A percentile compares a stretch with the other conserved stretches of the same genome.
Conservation (phyloP, 768 basidiomycete genomes). For the Termitomyces sp. region DNA sequence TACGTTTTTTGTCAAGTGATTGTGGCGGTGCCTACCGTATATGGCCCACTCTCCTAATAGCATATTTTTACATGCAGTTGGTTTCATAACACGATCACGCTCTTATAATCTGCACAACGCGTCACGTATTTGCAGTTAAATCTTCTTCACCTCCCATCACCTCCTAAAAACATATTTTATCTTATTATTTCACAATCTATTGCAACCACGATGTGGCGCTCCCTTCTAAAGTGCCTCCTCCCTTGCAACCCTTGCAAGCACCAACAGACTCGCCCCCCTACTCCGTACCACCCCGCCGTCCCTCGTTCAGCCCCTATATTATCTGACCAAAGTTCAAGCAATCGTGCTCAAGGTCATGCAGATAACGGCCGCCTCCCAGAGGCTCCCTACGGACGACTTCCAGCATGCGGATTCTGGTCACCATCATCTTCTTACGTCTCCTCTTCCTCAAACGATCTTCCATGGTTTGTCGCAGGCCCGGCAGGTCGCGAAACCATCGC, state of each 20-base stretch:
- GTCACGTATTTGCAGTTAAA: neutral
- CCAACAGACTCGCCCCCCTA: neutral
- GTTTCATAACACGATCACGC: slow-evolving; percentile 1
- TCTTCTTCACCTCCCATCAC: neutral
- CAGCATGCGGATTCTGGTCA: neutral
- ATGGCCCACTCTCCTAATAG: neutral
- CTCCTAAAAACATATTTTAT: neutral
- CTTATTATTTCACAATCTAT: neutral
- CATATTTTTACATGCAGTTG: neutral
- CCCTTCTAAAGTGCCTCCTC: neutral
- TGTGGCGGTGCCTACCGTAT: neutral
- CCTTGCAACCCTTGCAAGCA: neutral
- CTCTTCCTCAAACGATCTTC: neutral
- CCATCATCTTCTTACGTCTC: neutral
- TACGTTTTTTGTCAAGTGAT: too few relatives aligned
- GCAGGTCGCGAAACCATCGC: neutral
- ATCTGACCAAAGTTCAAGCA: neutral
- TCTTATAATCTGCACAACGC: neutral
- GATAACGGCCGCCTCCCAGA: neutral
- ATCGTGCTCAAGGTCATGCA: neutral
- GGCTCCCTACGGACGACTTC: neutral
- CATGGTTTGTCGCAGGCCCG: neutral
- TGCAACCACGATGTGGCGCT: neutral
- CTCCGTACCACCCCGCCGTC: neutral
- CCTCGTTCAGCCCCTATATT: neutral